phyloP scores from a whole-genome alignment of 2,329 filamentous ascomycete species.

The Parascedosporium putredinis region DNA sequence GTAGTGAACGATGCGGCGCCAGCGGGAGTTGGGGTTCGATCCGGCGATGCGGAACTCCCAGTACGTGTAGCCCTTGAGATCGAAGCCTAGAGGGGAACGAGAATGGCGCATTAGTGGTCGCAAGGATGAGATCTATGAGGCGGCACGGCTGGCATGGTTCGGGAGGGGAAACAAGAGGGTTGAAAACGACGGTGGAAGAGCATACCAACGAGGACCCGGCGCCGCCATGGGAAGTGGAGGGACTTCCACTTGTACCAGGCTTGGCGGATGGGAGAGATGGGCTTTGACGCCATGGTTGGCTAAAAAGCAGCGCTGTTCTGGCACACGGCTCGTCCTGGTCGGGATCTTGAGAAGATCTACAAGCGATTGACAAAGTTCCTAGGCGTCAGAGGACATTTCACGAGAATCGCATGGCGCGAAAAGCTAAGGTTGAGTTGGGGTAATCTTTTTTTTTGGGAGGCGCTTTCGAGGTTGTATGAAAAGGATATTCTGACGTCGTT shows the following conservation, averaged over 20 bases:
- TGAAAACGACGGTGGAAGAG: slow-evolving; percentile 7
- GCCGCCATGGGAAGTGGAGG: slow-evolving; percentile 53
- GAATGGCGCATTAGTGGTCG: background rate
- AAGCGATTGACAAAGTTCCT: too few species aligned
- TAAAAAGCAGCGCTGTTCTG: too few species aligned
- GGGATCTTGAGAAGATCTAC: too few species aligned
- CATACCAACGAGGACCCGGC: slow-evolving; percentile 50
- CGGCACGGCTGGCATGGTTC: background rate
- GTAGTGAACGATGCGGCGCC: slow-evolving; percentile 53
- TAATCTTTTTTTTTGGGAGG: background rate
- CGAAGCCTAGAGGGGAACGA: slow-evolving; percentile 35
- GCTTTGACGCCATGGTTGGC: slow-evolving; percentile 8
- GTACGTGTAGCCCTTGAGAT: slow-evolving; percentile 57
- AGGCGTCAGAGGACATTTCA: too few species aligned
- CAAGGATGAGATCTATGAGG: background rate
- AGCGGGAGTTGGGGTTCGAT: slow-evolving; percentile 27
- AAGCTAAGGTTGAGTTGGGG: too few species aligned
- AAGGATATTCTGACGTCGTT: too few species aligned
- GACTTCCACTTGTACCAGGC: slow-evolving; percentile 54
- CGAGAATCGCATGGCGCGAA: too few species aligned
- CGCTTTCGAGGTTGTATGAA: background rate
- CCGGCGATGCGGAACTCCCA: slow-evolving; percentile 50
- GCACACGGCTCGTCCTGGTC: too few species aligned
- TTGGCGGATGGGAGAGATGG: slow-evolving; percentile 15
- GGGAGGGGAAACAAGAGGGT: background rate